Conservation (phyloP, 352 stramenopile species). For the Pythium oligandrum region DNA sequence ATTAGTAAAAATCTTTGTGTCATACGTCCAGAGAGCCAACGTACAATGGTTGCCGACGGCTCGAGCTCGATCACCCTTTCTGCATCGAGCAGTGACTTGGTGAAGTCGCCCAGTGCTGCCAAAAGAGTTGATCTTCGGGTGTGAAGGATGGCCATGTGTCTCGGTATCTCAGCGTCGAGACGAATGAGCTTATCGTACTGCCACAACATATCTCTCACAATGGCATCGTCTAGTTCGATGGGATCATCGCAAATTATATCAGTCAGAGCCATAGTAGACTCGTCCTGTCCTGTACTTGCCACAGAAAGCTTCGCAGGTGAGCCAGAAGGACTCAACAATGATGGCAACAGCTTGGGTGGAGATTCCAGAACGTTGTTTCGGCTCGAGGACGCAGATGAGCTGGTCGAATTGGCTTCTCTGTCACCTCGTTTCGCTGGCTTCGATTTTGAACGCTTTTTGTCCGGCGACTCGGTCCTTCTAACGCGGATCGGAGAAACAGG, state of each 20-base stretch:
- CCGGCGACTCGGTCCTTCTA: not conserved
- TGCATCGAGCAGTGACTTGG: conserved; percentile 42
- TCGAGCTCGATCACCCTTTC: conserved; percentile 46
- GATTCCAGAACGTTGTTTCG: conserved; percentile 5
- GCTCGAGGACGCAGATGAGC: not conserved
- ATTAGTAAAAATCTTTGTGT: not conserved
- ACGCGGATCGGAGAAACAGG: not conserved
- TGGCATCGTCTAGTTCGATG: conserved; percentile 2
- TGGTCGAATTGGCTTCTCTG: not conserved
- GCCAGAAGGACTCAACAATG: not conserved
- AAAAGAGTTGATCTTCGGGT: conserved; percentile 56
- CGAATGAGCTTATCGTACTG: conserved; percentile 68
- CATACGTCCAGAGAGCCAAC: conserved; percentile 6
- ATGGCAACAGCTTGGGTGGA: conserved; percentile 6
- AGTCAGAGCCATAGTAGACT: not conserved
- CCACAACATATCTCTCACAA: conserved; percentile 36
- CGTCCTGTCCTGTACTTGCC: not conserved
- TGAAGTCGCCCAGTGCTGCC: conserved; percentile 41
- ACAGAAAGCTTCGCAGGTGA: not conserved
- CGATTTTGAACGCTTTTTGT: not conserved
- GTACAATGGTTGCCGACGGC: conserved; percentile 45
- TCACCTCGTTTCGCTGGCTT: not conserved
- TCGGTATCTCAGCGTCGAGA: conserved; percentile 36
- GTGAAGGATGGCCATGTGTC: conserved; percentile 55
- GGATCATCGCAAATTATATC: not conserved